Evolutionary conservation across 345 rosid species (phyloP).

Genomic region (Turritis glabra): DNA sequence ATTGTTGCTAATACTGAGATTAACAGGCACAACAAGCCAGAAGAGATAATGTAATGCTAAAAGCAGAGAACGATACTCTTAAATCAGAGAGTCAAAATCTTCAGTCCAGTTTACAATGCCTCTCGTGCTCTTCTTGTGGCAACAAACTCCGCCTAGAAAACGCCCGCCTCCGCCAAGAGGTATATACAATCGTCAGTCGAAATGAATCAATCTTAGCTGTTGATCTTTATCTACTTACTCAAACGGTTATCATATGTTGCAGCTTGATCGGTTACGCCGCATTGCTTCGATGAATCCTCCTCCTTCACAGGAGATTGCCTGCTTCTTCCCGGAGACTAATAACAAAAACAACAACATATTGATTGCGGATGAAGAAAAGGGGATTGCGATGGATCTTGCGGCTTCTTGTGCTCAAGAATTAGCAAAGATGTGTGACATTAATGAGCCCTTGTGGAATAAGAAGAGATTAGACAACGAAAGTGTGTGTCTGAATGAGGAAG

Average conservation of each 20-base stretch:
- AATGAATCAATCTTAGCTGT: neutral
- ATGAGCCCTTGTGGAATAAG: conserved; percentile 55
- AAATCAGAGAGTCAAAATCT: conserved; percentile 54
- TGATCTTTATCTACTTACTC: neutral
- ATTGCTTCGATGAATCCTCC: neutral
- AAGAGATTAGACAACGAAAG: conserved; percentile 38
- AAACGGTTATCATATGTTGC: neutral
- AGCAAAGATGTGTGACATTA: conserved; percentile 47
- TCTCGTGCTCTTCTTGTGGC: conserved; percentile 41
- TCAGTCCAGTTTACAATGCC: conserved; percentile 44
- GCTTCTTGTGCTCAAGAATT: conserved; percentile 58
- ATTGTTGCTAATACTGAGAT: neutral
- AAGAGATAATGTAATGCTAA: conserved; percentile 53
- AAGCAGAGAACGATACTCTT: conserved; percentile 60
- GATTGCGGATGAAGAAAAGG: conserved; percentile 40
- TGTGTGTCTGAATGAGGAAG: conserved; percentile 52
- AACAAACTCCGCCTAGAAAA: conserved; percentile 35
- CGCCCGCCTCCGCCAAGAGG: conserved; percentile 10
- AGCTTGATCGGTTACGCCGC: conserved; percentile 6
- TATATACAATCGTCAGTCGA: neutral
- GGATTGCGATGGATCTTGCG: conserved; percentile 48
- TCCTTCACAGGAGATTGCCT: neutral
- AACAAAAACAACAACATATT: conserved; percentile 21
- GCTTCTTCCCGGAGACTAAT: conserved; percentile 20
- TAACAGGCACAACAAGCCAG: conserved; percentile 61